Conservation (phyloP, 1,139 yeast species). For the Debaryomyces coudertii region DNA sequence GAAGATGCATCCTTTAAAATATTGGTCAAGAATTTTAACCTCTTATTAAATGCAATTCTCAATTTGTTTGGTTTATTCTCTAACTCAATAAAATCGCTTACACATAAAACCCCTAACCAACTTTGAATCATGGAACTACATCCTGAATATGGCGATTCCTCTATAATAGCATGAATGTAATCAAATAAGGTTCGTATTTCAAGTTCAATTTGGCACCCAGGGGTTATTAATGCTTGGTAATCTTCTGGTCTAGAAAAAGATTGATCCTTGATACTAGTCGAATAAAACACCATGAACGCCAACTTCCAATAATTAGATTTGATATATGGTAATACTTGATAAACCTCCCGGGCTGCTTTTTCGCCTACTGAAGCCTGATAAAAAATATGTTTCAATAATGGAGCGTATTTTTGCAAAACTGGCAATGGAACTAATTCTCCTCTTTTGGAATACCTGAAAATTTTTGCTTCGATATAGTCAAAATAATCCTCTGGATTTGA, state of each 20-base stretch:
- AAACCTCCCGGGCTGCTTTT: conserved; percentile 42
- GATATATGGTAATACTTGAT: conserved; percentile 42
- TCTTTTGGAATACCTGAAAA: conserved; percentile 37
- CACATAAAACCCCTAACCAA: conserved; percentile 40
- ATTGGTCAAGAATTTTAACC: conserved; percentile 37
- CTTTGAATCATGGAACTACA: conserved; percentile 36
- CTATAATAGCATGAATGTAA: conserved; percentile 34
- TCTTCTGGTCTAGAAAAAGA: conserved; percentile 59
- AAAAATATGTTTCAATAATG: conserved; percentile 53
- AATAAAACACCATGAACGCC: conserved; percentile 52
- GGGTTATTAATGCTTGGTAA: conserved; percentile 21
- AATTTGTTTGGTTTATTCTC: conserved; percentile 36
- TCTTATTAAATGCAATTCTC: conserved; percentile 38
- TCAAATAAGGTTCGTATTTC: conserved; percentile 30
- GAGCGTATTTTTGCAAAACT: conserved; percentile 45
- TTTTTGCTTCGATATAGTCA: conserved; percentile 38
- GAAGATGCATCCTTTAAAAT: conserved; percentile 39
- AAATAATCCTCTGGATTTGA: conserved; percentile 57
- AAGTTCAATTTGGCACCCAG: conserved; percentile 1
- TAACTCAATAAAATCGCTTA: conserved; percentile 41
- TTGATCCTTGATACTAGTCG: conserved; percentile 57
- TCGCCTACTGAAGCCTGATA: conserved; percentile 43
- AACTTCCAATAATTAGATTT: conserved; percentile 59
- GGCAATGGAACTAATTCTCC: conserved; percentile 49
- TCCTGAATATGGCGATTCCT: conserved; percentile 29